Base-by-base conservation (phyloP, 108 stramenopile species). In the Poteriospumella lacustris region DNA sequence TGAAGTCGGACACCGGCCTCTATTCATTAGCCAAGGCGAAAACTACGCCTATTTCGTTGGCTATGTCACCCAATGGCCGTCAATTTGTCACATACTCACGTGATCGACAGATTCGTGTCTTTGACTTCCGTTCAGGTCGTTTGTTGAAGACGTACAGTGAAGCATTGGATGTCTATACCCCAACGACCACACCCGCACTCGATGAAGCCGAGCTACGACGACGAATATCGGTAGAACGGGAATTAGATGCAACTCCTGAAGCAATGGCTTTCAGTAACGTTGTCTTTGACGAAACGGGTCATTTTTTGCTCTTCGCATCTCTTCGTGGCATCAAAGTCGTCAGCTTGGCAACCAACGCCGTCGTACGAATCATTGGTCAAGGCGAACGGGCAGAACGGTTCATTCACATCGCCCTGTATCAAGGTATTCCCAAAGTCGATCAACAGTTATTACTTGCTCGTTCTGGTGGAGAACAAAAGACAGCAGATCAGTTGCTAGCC, bases 241-340 rank as follows among this genome's bases (percentile, higher is more conserved):
- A 56, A 56, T 56, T 24, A n/a, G n/a, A n/a, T n/a, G n/a, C n/a
- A n/a, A n/a, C n/a, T n/a, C n/a, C n/a, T n/a, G n/a, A n/a, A n/a
- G 80, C 56, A 28, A 15, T 81, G 78, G 68, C 42, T 56, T 26
- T 1, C 1, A 0, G 44, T n/a, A 85, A 84, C 64, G 72, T 89
- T 0, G 78, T 83, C 68, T 92, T 95, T 81, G 97, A 98, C 79
- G 84, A 91, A 41, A 85, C 91, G 0, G 94, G 95, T 44, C 81
- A 86, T 60, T 92, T 91, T 79, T 68, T 99, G 0, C 60, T 97
- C 2, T 79, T 94, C 58, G 87, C 94, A 0, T 93, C 94, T 9
- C 86, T 96, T 78, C 81, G 93, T 47, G 97, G 97, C 0, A 87
- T 97, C 73, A 96, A 97, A 85, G 88, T 95, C 0, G 93, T 97